Base-by-base conservation (phyloP, 1,139 yeast species). In the Magnusiomyces suaveolens region DNA sequence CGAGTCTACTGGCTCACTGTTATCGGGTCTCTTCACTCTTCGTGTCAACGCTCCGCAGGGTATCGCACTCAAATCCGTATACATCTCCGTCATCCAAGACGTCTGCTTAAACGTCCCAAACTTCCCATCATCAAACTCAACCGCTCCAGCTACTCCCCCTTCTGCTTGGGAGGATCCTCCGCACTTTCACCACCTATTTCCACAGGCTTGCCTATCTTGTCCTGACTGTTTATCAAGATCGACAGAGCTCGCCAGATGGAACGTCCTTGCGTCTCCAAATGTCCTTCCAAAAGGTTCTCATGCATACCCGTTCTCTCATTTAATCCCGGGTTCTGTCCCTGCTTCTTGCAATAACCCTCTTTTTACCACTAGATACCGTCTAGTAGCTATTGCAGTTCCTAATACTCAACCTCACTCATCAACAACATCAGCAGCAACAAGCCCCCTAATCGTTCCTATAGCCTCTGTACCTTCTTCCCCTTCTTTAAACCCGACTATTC, bases 271-370 rank as follows among this genome's bases (percentile, higher is more conserved):
- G 2, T 74, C 75, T 21, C 72, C 78, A 0, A 77, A 83, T 1
- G 72, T 75, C 4, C 79, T 88, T 60, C 71, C 80, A 1, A 63
- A 61, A 32, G 95, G 92, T 1, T 74, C 76, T 24, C 96, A 92
- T 64, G 89, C 87, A 1, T 92, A 87, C 66, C 99, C 98, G 1
- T 92, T 94, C 66, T 85, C 96, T n/a, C 90, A 89, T 68, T 72
- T 94, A 46, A 68, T 92, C 16, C 95, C 97, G 0, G 98, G 99
- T 0, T 75, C 85, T n/a, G 68, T 89, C 36, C 97, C 98, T 0
- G 89, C 96, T 1, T 79, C 95, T 0, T 74, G 87, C 18, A 73
- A 78, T 2, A 73, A 82, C 2, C 73, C 77, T 48, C 73, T 82
- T 2, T 73, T 76, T 47, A 74, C 77, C 25, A 80, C 94, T 52